phyloP scores from a whole-genome alignment of 2,329 filamentous ascomycete species.

The Nothopassalora personata region DNA sequence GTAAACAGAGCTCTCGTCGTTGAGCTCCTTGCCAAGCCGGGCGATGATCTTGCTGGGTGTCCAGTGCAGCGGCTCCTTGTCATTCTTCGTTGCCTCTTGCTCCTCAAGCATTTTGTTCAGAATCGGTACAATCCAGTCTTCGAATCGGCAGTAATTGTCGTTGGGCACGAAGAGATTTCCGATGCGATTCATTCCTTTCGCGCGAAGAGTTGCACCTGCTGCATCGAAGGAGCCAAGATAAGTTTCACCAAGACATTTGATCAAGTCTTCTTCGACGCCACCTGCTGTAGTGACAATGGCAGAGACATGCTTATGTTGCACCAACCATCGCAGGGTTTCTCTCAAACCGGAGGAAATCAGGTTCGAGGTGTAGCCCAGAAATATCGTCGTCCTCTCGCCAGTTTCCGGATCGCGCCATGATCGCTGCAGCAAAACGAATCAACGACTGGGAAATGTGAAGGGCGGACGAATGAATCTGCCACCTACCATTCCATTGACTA shows the following conservation, averaged over 20 bases:
- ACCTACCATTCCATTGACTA: conserved; percentile 91
- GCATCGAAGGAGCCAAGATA: conserved; percentile 85
- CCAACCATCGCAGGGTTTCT: conserved; percentile 85
- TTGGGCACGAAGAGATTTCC: conserved; percentile 95
- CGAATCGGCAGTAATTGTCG: conserved; percentile 93
- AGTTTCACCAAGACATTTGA: conserved; percentile 93
- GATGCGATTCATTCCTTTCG: conserved; percentile 87
- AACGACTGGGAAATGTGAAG: conserved; percentile 4
- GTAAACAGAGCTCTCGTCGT: conserved; percentile 83
- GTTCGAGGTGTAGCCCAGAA: conserved; percentile 96
- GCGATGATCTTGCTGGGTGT: conserved; percentile 90
- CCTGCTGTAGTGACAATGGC: conserved; percentile 93
- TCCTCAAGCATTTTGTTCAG: conserved; percentile 91
- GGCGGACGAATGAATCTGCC: conserved; percentile 7
- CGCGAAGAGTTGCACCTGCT: conserved; percentile 68
- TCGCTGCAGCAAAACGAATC: conserved; percentile 48
- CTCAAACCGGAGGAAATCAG: conserved; percentile 92
- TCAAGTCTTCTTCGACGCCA: conserved; percentile 94
- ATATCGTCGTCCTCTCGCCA: conserved; percentile 78
- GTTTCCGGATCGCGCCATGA: conserved; percentile 77
- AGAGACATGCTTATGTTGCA: conserved; percentile 86
- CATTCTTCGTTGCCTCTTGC: conserved; percentile 71
- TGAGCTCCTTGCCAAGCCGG: conserved; percentile 86
- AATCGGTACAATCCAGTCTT: conserved; percentile 96
- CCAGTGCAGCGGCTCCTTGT: conserved; percentile 69